These are phyloP conservation scores for Fraxinus velutina DNA, from an alignment of 305 asterid genomes.

Conservation along the genomic window DNA sequence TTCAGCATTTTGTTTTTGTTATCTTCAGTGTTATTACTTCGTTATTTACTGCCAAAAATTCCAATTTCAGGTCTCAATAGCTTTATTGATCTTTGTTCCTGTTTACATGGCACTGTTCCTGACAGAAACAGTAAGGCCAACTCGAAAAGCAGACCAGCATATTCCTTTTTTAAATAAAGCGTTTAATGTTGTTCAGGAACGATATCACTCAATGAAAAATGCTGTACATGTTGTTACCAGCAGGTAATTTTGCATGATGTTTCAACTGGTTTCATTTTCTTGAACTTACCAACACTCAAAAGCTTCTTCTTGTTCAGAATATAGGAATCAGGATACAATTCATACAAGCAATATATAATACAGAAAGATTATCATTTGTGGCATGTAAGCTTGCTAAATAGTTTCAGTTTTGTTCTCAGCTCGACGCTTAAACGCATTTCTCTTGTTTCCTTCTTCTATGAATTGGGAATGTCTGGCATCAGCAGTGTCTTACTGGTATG, in stretches of 20 bases:
- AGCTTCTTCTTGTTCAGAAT: not conserved
- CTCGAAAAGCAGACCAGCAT: constrained; percentile 30
- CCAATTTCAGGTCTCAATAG: constrained; percentile 67
- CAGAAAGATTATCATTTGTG: not conserved
- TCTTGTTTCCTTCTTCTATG: constrained; percentile 79
- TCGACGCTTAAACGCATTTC: constrained; percentile 65
- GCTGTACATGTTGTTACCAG: constrained; percentile 58
- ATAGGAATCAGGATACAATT: not conserved
- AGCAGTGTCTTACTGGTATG: constrained; percentile 70
- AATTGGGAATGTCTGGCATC: constrained; percentile 88
- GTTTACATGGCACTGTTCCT: constrained; percentile 64
- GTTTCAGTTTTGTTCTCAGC: constrained; percentile 38
- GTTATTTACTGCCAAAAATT: constrained; percentile 12
- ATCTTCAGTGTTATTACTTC: constrained; percentile 5
- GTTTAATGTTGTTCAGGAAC: constrained; percentile 45
- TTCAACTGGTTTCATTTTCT: not conserved
- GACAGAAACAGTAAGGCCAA: constrained; percentile 56
- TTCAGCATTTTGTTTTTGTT: not conserved
- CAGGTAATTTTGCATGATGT: constrained; percentile 41
- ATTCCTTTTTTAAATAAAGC: constrained; percentile 45
- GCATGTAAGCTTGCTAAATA: constrained; percentile 17
- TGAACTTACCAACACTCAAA: not conserved
- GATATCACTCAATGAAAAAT: constrained; percentile 62
- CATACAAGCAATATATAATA: not conserved
- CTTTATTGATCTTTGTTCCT: constrained; percentile 57